Conservation (phyloP, 495 filamentous ascomycete species). For the Daldinia loculata region DNA sequence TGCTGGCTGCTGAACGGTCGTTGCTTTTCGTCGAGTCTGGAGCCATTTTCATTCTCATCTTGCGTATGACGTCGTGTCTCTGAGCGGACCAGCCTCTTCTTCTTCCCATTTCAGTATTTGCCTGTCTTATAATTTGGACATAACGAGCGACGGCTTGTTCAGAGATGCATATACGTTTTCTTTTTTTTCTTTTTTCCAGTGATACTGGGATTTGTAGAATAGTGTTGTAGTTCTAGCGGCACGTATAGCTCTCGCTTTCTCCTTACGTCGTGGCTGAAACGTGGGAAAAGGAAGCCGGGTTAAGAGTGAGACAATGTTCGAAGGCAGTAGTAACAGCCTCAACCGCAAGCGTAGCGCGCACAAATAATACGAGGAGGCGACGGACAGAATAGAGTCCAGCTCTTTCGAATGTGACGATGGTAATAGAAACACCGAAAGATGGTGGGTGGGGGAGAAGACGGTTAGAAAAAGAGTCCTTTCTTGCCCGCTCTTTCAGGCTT, state of each 20-base stretch:
- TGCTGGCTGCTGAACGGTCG: constrained; percentile 42
- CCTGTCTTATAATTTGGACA: constrained; percentile 39
- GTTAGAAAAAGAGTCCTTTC: constrained; percentile 27
- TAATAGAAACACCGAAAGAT: constrained; percentile 28
- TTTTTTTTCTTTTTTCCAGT: constrained; percentile 6
- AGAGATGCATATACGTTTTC: constrained; percentile 12
- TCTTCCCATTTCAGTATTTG: constrained; percentile 36
- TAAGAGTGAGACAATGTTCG: constrained; percentile 30
- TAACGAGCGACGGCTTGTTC: constrained; percentile 9
- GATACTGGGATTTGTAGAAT: constrained; percentile 9
- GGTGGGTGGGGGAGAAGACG: constrained; percentile 14
- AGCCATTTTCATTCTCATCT: constrained; percentile 41
- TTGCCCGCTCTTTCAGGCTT: constrained; percentile 22
- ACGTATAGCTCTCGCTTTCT: constrained; percentile 17
- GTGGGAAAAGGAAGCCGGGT: constrained; percentile 18
- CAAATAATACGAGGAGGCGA: constrained; percentile 13
- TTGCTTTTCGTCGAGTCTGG: constrained; percentile 43
- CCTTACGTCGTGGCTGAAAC: constrained; percentile 38
- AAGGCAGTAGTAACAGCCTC: constrained; percentile 16
- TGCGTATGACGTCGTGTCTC: constrained; percentile 44
- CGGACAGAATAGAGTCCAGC: constrained; percentile 34
- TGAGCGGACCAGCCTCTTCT: constrained; percentile 31
- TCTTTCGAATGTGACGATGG: constrained; percentile 32
- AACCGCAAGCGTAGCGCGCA: constrained; percentile 6
- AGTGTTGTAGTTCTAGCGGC: constrained; percentile 6